Evolutionary conservation across 805 yeast species (phyloP), one percentile per base, ranked within the genome.

Genomic region (Dipodascopsis uninucleata): DNA sequence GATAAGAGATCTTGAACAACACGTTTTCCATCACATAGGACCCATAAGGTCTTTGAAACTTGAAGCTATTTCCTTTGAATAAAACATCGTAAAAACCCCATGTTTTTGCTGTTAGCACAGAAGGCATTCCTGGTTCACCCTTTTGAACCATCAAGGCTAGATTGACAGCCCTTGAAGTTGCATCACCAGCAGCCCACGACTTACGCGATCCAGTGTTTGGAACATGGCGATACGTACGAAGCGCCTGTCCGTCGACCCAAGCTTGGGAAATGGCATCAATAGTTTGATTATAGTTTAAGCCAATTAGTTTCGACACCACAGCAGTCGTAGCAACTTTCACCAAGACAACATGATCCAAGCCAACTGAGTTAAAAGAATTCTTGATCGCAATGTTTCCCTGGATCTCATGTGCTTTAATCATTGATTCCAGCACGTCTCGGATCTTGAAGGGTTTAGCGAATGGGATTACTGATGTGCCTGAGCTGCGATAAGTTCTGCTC

Each of bases 141-240:
- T 70, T 66, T 60, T 72, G 70, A 22, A 76, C 80, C 44, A 73
- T 65, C 45, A 72, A 71, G 4, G 72, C 80, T 46, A 78, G 61
- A 61, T 76, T 74, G 12, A 77, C 81, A 16, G 81, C 82, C 49
- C 81, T 67, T 12, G 78, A 68, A 39, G 71, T 72, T 9, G 82
- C 81, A 56, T 77, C 82, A 47, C 82, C 82, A 10, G 82, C 82
- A 22, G 82, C 82, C 82, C 82, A 77, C 1, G 81, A 76, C 63
- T 77, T 77, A 58, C 82, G 70, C 6, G 79, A 72, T 64, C 77
- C 76, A 40, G 82, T 78, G 62, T 77, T 77, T 51, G 82, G 82
- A 7, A 81, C 78, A 58, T 77, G 82, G 58, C 82, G 72, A 58
- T 77, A 77, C 24, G 82, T 78, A 61, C 82, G 70, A 48, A 77